A percentile compares a stretch with the other conserved stretches of the same genome.
phyloP scores from a whole-genome alignment of 2,329 filamentous ascomycete species.

The Neoascochyta sp. region DNA sequence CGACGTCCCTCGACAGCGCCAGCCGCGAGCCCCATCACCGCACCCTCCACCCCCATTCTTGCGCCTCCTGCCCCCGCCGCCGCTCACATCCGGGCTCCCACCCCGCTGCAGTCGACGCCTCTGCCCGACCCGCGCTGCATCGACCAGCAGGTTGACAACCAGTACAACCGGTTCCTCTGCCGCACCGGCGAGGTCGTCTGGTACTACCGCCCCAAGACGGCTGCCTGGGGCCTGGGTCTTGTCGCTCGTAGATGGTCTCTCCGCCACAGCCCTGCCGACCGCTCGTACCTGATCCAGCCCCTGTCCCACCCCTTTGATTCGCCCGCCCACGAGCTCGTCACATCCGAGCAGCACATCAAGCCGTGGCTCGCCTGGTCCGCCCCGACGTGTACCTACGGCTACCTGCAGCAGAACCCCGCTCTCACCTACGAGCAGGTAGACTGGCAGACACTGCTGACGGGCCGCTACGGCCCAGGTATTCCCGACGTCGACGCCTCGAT shows the following conservation, averaged over 20 bases:
- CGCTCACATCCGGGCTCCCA: conserved; percentile 21
- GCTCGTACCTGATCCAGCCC: conserved; percentile 47
- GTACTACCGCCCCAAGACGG: conserved; percentile 48
- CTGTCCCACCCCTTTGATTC: conserved; percentile 46
- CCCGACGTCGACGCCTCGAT: conserved; percentile 56
- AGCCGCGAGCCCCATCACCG: conserved; percentile 20
- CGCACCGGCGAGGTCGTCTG: conserved; percentile 56
- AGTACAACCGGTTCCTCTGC: conserved; percentile 49
- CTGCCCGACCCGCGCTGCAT: conserved; percentile 40
- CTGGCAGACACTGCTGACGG: conserved; percentile 46
- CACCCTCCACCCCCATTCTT: conserved; percentile 15
- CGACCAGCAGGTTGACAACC: conserved; percentile 51
- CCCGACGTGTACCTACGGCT: conserved; percentile 48
- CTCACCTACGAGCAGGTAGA: conserved; percentile 50
- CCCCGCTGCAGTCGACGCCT: conserved; percentile 32
- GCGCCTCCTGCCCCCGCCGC: conserved; percentile 8
- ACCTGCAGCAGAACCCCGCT: conserved; percentile 41
- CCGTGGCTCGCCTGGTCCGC: conserved; percentile 59
- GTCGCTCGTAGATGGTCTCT: conserved; percentile 47
- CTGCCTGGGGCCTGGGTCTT: conserved; percentile 54
- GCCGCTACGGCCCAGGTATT: conserved; percentile 48
- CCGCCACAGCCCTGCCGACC: conserved; percentile 24
- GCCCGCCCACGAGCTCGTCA: conserved; percentile 42
- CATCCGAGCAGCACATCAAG: conserved; percentile 45
- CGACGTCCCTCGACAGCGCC: conserved; percentile 19